Conservation (phyloP, 352 stramenopile genomes). For the Thraustochytrium striatum region DNA sequence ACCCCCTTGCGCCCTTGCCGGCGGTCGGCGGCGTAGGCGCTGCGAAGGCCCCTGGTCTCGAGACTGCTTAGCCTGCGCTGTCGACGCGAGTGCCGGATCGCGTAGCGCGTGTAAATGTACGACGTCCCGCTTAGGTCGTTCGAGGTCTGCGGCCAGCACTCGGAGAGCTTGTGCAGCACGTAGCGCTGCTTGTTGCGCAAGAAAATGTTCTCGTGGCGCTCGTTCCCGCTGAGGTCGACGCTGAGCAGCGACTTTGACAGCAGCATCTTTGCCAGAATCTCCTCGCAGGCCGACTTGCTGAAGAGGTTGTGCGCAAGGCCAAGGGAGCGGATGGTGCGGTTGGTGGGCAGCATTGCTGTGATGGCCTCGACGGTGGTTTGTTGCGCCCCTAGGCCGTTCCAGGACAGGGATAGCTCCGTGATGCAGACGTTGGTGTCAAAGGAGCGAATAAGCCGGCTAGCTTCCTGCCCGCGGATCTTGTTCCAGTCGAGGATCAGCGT, state of each 20-base stretch:
- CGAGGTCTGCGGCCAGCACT: neutral
- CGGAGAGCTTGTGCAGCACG: neutral
- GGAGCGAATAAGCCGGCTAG: neutral
- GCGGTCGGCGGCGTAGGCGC: neutral
- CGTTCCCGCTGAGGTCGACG: conserved; percentile 33
- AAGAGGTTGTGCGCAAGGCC: conserved; percentile 6
- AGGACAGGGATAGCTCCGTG: conserved; percentile 1
- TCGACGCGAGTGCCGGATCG: neutral
- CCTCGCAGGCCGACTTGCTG: neutral
- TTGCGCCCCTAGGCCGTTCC: conserved; percentile 10
- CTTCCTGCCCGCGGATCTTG: neutral
- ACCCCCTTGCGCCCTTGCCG: neutral
- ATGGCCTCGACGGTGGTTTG: neutral
- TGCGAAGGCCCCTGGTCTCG: neutral
- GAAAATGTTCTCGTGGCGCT: conserved; percentile 19
- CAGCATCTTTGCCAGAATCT: neutral
- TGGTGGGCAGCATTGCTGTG: neutral
- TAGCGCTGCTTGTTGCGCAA: neutral
- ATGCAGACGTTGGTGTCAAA: neutral
- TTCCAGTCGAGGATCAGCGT: conserved; percentile 38
- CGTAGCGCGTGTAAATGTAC: conserved; percentile 37
- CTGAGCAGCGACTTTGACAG: neutral
- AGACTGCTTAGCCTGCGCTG: neutral
- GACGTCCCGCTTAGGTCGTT: neutral
- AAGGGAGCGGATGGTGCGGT: neutral